Conservation (phyloP, 305 asterid species). For the Striga hermonthica region DNA sequence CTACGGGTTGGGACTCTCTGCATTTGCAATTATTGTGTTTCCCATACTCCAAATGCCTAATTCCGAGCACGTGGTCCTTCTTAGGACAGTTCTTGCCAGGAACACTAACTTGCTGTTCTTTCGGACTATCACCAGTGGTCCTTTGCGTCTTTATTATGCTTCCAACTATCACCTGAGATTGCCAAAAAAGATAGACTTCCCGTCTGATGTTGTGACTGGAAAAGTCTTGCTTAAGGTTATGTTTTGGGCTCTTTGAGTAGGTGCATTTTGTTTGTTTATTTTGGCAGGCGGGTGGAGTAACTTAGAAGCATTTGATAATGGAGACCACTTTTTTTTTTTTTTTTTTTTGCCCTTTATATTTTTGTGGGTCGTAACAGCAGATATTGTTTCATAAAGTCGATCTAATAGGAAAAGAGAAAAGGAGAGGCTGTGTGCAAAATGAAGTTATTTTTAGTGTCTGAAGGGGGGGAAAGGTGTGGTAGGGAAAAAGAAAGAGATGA, state of each 20-base stretch:
- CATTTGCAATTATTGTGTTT: neutral
- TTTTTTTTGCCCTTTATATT: too few relatives aligned
- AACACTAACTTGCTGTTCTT: neutral
- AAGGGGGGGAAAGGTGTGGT: slow-evolving; percentile 12
- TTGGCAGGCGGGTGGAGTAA: slow-evolving; percentile 23
- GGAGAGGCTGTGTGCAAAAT: slow-evolving; percentile 1
- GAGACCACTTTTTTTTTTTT: slow-evolving; percentile 16
- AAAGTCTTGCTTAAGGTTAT: neutral
- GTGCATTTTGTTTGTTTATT: neutral
- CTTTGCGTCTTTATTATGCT: slow-evolving; percentile 17
- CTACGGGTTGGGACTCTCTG: neutral
- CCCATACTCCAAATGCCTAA: neutral
- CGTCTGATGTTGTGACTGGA: too few relatives aligned
- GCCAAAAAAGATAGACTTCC: slow-evolving; percentile 17
- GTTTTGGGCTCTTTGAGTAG: neutral
- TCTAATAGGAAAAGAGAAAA: slow-evolving; percentile 5
- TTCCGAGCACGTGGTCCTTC: slow-evolving; percentile 6
- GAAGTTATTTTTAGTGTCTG: slow-evolving; percentile 15
- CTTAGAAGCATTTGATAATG: slow-evolving; percentile 23
- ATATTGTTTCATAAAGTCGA: slow-evolving; percentile 18
- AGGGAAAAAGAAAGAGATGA: neutral
- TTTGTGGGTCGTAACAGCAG: slow-evolving; percentile 27
- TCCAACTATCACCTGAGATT: slow-evolving; percentile 15
- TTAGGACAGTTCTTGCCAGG: neutral
- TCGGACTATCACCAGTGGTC: slow-evolving; percentile 7